Conservation (phyloP, 2,329 filamentous ascomycete genomes). For the Aureobasidium leucospermi region DNA sequence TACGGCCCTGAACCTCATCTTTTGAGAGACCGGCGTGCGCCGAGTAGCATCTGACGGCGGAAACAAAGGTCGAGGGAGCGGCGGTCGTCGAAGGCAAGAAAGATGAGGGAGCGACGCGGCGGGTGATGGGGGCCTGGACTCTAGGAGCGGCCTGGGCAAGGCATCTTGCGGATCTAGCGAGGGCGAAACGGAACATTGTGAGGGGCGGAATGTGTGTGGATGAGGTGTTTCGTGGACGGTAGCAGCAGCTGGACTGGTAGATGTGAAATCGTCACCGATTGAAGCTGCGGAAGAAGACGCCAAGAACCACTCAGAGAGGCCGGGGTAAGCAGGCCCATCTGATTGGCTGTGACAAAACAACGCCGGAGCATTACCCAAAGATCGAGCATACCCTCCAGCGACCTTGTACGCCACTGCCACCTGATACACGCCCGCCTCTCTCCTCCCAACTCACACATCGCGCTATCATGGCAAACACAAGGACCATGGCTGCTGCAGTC, state of each 20-base stretch:
- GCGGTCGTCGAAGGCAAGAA: constrained; percentile 55
- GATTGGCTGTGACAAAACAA: background rate
- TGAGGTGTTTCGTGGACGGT: background rate
- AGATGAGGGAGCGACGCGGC: constrained; percentile 52
- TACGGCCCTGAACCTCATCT: constrained; percentile 82
- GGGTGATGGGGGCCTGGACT: constrained; percentile 45
- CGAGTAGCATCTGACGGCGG: constrained; percentile 77
- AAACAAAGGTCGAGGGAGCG: constrained; percentile 56
- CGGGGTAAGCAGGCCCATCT: background rate
- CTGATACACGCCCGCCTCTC: constrained; percentile 6
- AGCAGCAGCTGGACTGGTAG: background rate
- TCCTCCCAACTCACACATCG: constrained; percentile 15
- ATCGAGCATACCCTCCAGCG: background rate
- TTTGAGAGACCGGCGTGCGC: constrained; percentile 70
- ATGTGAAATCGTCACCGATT: constrained; percentile 6
- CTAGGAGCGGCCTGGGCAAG: constrained; percentile 36
- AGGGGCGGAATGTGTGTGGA: constrained; percentile 12
- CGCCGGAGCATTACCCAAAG: background rate
- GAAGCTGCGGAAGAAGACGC: background rate
- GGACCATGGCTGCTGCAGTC: constrained; percentile 41
- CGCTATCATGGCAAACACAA: constrained; percentile 40
- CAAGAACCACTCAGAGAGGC: background rate
- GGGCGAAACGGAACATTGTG: constrained; percentile 83
- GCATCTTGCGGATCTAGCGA: constrained; percentile 67
- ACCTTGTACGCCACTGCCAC: constrained; percentile 20